Conservation (phyloP, 495 filamentous ascomycete genomes). For the Penicillium macrosclerotiorum region DNA sequence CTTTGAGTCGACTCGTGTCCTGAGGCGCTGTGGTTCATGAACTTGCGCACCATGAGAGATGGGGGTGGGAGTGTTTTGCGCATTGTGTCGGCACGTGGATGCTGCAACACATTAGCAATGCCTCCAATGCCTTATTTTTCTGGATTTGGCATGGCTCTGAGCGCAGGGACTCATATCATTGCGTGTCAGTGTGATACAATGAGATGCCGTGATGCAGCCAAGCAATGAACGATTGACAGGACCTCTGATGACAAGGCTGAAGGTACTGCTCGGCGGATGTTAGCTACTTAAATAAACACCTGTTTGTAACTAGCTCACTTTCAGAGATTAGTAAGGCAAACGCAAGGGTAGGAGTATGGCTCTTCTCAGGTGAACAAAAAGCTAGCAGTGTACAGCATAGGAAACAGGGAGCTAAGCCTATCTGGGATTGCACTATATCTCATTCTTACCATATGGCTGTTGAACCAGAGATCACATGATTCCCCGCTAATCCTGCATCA, state of each 20-base stretch:
- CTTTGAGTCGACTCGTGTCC: constrained; percentile 1
- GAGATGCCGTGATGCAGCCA: background rate
- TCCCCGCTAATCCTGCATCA: too few relatives aligned
- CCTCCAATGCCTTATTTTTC: constrained; percentile 3
- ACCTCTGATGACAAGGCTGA: constrained; percentile 5
- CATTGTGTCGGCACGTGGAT: constrained; percentile 5
- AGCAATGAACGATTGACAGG: constrained; percentile 3
- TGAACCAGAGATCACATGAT: background rate
- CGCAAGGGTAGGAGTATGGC: background rate
- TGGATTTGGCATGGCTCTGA: background rate
- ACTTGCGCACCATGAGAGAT: constrained; percentile 12
- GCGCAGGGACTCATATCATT: background rate
- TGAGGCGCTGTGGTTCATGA: constrained; percentile 4
- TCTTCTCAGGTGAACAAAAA: constrained; percentile 2
- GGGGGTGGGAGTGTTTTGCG: background rate
- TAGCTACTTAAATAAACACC: background rate
- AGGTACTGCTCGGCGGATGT: background rate
- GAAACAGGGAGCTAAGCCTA: constrained; percentile 2
- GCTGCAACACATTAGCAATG: background rate
- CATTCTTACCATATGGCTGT: constrained; percentile 2
- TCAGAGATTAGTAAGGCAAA: background rate
- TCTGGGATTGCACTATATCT: background rate
- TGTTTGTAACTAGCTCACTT: constrained; percentile 1
- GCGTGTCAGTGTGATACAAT: background rate
- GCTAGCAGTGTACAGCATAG: constrained; percentile 1